Base-by-base conservation (phyloP, 345 rosid genomes). In the Salix dunnii region DNA sequence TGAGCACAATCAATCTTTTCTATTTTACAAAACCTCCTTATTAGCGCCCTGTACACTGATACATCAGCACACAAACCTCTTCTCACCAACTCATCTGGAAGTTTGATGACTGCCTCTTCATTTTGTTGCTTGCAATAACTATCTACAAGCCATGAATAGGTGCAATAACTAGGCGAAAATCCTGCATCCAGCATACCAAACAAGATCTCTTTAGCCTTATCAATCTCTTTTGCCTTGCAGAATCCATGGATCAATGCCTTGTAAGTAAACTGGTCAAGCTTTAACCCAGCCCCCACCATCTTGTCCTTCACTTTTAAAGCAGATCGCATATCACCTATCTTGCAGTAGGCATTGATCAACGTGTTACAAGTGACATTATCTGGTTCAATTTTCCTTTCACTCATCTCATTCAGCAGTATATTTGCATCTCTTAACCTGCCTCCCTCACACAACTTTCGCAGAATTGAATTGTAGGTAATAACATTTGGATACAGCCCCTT, bases 321-420 rank as follows among this genome's bases (percentile, higher is more conserved):
- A 36, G 99, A 95, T 33, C 70, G 81, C 90, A 87, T 84, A 74
- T 95, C 98, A 66, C 92, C 90, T 48, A 91, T 85, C 86, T 95
- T 95, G 80, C 96, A 85, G 78, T 95, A 93, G 12, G 97, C 98
- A 69, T 93, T 95, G 62, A 91, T 90, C 86, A 95, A 84, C 25
- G 97, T 93, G 78, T 93, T 95, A 83, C 97, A 95, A 0, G 99
- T 95, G 53, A 91, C 74, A 76, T 88, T 93, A 82, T 95, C 98
- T 42, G 99, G 94, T 76, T 90, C 91, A 40, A 95, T 73, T 48
- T 77, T 89, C 82, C 77, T 89, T 40, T 87, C 98, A 60, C 83
- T 87, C 99, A 95, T 91, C 89, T 93, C 97, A 78, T 74, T 86
- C 82, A 93, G 82, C 49, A 95, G 87, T 75, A 80, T 79, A 78